Evolutionary conservation across 345 rosid genomes (phyloP).

Genomic region (Excoecaria agallocha): DNA sequence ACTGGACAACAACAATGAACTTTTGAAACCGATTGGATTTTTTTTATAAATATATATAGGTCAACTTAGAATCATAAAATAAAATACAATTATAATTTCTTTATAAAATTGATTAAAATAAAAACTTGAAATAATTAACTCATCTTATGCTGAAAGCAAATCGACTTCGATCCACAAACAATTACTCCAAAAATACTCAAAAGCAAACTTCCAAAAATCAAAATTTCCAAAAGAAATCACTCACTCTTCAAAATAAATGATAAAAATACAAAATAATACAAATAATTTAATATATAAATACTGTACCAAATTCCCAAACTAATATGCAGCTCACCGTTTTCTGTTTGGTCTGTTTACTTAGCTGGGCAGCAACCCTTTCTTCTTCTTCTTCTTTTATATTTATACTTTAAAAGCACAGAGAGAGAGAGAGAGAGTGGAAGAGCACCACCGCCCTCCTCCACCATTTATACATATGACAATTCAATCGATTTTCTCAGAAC

Average conservation of each 20-base stretch:
- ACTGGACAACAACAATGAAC: too few species aligned
- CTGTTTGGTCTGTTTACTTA: slow-evolving; percentile 14
- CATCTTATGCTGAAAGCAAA: too few species aligned
- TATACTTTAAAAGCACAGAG: slow-evolving; percentile 3
- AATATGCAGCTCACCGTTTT: background rate
- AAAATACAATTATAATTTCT: too few species aligned
- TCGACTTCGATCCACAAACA: too few species aligned
- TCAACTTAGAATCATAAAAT: too few species aligned
- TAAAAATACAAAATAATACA: background rate
- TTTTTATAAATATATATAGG: too few species aligned
- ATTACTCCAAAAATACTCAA: too few species aligned
- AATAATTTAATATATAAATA: background rate
- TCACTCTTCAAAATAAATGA: background rate
- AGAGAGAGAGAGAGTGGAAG: background rate
- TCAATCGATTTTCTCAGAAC: slow-evolving; percentile 10
- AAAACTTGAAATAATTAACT: too few species aligned
- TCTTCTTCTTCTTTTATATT: background rate
- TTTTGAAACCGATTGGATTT: too few species aligned
- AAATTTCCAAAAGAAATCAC: background rate
- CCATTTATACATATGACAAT: slow-evolving; percentile 44
- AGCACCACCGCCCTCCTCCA: slow-evolving; percentile 45
- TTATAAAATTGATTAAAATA: too few species aligned
- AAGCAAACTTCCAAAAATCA: background rate
- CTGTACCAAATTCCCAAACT: slow-evolving; percentile 16
- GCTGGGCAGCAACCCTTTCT: slow-evolving; percentile 22